phyloP scores from a whole-genome alignment of 169 alveolate genomes.

The Cytauxzoon felis region DNA sequence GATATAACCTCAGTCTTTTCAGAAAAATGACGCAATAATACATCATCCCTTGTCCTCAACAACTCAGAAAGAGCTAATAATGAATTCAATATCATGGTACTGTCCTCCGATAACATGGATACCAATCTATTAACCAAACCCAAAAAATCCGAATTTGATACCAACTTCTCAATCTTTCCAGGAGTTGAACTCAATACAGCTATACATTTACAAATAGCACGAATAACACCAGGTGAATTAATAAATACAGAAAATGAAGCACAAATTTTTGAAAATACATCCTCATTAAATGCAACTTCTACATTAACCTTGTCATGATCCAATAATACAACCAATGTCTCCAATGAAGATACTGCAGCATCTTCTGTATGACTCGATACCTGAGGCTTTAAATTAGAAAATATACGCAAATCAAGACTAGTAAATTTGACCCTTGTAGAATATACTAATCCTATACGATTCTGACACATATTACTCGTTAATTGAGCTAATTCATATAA shows the following conservation, averaged over 20 bases:
- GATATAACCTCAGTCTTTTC: conserved; percentile 56
- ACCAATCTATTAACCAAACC: conserved; percentile 51
- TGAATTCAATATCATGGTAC: conserved; percentile 50
- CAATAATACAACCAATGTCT: conserved; percentile 73
- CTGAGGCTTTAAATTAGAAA: conserved; percentile 14
- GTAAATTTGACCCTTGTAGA: conserved; percentile 34
- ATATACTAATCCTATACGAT: conserved; percentile 68
- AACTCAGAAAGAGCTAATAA: conserved; percentile 71
- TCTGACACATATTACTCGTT: conserved; percentile 54
- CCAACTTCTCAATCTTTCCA: conserved; percentile 75
- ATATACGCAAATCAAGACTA: neutral
- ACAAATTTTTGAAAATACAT: conserved; percentile 76
- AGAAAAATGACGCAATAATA: conserved; percentile 58
- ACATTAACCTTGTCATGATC: conserved; percentile 79
- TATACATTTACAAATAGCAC: conserved; percentile 82
- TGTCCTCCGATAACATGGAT: conserved; percentile 36
- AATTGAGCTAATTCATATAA: conserved; percentile 65
- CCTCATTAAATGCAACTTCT: conserved; percentile 78
- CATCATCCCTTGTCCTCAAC: conserved; percentile 65
- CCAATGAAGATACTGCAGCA: conserved; percentile 63
- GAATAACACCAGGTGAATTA: conserved; percentile 77
- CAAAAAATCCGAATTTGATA: conserved; percentile 77
- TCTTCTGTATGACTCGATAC: conserved; percentile 63
- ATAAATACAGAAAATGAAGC: conserved; percentile 76
- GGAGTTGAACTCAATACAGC: conserved; percentile 85